A percentile compares a stretch with the other conserved stretches of the same genome.
These are phyloP conservation scores for Nothophaeocryptopus gaeumannii DNA, from an alignment of 2,329 filamentous ascomycete genomes.

Conservation along the genomic window DNA sequence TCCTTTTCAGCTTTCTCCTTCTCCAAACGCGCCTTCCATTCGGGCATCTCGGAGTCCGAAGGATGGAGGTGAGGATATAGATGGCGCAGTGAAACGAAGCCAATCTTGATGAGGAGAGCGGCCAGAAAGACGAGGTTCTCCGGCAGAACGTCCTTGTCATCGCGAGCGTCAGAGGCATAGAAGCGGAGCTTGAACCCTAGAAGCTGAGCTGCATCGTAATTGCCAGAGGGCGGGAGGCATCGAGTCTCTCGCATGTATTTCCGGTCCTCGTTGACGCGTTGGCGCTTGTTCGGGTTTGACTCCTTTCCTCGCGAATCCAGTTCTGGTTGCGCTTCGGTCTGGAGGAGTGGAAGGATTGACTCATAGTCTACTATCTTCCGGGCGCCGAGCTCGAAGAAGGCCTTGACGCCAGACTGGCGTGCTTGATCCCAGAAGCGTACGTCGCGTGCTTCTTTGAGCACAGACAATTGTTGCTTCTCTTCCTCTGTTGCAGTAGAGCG, in stretches of 20 bases:
- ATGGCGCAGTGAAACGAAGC: slow-evolving; percentile 88
- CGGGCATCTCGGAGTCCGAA: slow-evolving; percentile 76
- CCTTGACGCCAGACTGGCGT: slow-evolving; percentile 71
- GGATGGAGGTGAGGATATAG: slow-evolving; percentile 91
- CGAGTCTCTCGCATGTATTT: slow-evolving; percentile 79
- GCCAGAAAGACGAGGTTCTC: slow-evolving; percentile 91
- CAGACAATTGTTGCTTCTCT: slow-evolving; percentile 59
- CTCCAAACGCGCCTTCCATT: slow-evolving; percentile 65
- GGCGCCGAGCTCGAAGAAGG: slow-evolving; percentile 86
- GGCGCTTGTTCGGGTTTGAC: slow-evolving; percentile 37
- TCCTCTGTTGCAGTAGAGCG: slow-evolving; percentile 65
- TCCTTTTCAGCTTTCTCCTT: slow-evolving; percentile 79
- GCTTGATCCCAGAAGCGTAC: slow-evolving; percentile 75
- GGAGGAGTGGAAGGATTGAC: slow-evolving; percentile 31
- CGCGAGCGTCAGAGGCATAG: slow-evolving; percentile 77
- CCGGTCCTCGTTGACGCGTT: slow-evolving; percentile 57
- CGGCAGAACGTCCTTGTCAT: slow-evolving; percentile 73
- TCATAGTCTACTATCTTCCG: slow-evolving; percentile 63
- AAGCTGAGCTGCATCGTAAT: slow-evolving; percentile 87
- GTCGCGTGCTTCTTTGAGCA: slow-evolving; percentile 65
- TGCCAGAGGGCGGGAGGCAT: slow-evolving; percentile 79
- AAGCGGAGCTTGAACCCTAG: slow-evolving; percentile 96
- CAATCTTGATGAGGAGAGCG: slow-evolving; percentile 91
- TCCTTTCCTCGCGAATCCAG: slow-evolving; percentile 39
- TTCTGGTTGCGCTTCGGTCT: slow-evolving; percentile 31